phyloP scores from a whole-genome alignment of 805 yeast genomes.

The Millerozyma miso region DNA sequence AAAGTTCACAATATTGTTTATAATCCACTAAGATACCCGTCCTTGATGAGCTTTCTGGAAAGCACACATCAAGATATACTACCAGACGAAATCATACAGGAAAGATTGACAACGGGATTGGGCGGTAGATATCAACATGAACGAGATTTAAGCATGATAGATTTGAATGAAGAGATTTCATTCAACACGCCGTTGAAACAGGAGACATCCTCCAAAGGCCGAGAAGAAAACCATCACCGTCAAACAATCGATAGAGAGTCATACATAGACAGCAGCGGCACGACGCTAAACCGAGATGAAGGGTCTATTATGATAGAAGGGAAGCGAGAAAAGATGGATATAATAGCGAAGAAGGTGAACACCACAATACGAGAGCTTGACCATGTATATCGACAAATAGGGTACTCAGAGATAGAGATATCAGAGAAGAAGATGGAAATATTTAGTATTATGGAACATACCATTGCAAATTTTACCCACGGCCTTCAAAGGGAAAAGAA shows the following conservation, averaged over 20 bases:
- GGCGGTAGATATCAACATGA: neutral
- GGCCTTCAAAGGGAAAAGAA: conserved; percentile 33
- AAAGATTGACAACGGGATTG: neutral
- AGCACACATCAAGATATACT: conserved; percentile 5
- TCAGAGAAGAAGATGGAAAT: conserved; percentile 45
- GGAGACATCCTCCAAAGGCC: conserved; percentile 3
- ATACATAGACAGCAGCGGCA: neutral
- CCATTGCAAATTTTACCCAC: conserved; percentile 39
- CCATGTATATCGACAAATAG: conserved; percentile 47
- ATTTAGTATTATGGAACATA: conserved; percentile 45
- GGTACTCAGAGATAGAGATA: conserved; percentile 50
- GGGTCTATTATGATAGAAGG: neutral
- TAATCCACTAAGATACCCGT: neutral
- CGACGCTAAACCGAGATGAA: neutral
- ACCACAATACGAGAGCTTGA: conserved; percentile 40
- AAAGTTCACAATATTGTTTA: neutral
- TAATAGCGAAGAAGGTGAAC: conserved; percentile 31
- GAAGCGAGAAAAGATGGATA: conserved; percentile 10
- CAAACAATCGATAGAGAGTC: neutral
- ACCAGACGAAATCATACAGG: neutral
- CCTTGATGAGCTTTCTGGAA: conserved; percentile 9
- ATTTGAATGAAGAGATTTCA: conserved; percentile 2
- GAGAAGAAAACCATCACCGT: neutral
- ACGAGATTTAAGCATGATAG: conserved; percentile 1
- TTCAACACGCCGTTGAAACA: conserved; percentile 6